Conservation (phyloP, 306 rosid genomes). For the Quercus alba region DNA sequence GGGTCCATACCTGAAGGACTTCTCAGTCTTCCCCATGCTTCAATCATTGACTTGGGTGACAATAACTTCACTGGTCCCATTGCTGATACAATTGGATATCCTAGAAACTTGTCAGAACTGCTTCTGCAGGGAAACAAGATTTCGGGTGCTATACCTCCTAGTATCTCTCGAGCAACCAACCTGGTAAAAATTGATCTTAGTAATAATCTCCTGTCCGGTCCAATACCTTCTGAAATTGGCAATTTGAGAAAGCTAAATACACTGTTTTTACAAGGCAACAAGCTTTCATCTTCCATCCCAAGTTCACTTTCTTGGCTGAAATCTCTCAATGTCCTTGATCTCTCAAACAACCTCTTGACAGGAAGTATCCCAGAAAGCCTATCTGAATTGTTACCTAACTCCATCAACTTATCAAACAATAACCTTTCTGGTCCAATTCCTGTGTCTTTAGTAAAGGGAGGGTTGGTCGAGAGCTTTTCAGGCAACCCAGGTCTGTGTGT, state of each 20-base stretch:
- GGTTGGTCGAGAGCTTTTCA: slow-evolving; percentile 81
- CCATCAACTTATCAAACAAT: slow-evolving; percentile 83
- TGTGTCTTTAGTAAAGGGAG: slow-evolving; percentile 62
- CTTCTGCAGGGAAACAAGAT: slow-evolving; percentile 73
- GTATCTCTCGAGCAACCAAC: slow-evolving; percentile 54
- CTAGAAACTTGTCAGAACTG: slow-evolving; percentile 77
- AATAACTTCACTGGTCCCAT: slow-evolving; percentile 68
- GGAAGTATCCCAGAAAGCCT: slow-evolving; percentile 90
- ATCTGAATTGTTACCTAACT: slow-evolving; percentile 65
- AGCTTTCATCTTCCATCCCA: slow-evolving; percentile 71
- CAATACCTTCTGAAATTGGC: slow-evolving; percentile 83
- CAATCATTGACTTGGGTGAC: slow-evolving; percentile 67
- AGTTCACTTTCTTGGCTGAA: slow-evolving; percentile 55
- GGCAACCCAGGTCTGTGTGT: slow-evolving; percentile 85
- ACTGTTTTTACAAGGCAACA: slow-evolving; percentile 78
- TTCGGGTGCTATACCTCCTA: slow-evolving; percentile 74
- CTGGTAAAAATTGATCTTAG: slow-evolving; percentile 90
- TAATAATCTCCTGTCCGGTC: slow-evolving; percentile 67
- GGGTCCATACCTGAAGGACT: slow-evolving; percentile 76
- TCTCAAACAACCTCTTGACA: slow-evolving; percentile 70
- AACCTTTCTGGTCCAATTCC: slow-evolving; percentile 87
- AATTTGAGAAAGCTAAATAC: slow-evolving; percentile 60
- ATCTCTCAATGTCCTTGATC: slow-evolving; percentile 90
- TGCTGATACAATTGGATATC: slow-evolving; percentile 43
- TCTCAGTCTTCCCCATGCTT: slow-evolving; percentile 66